A percentile compares a stretch with the other conserved stretches of the same genome.
Conservation (phyloP, 2,329 filamentous ascomycete species). For the Aspergillus candidus region DNA sequence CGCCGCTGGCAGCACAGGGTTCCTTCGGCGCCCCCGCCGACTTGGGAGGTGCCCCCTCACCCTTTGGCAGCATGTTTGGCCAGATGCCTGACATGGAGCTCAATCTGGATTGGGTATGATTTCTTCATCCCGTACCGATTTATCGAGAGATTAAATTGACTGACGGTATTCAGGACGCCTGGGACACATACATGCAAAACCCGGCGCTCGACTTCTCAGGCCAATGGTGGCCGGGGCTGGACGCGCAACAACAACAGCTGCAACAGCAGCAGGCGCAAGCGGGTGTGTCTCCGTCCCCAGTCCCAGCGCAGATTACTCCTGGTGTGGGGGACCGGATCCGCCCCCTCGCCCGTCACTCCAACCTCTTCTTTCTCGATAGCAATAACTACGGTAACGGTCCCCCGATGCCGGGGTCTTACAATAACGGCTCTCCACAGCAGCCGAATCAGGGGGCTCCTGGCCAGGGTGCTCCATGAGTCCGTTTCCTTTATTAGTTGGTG, state of each 20-base stretch:
- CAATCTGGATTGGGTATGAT: slow-evolving; percentile 59
- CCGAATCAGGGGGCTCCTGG: too few species aligned
- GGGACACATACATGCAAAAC: slow-evolving; percentile 64
- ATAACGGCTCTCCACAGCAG: too few species aligned
- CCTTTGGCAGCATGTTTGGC: slow-evolving; percentile 52
- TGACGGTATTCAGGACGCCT: slow-evolving; percentile 49
- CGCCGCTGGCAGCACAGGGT: slow-evolving; percentile 19
- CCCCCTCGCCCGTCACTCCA: slow-evolving; percentile 11
- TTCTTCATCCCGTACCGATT: background rate
- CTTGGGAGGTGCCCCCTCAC: slow-evolving; percentile 42
- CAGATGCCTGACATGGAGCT: slow-evolving; percentile 50
- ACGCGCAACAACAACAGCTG: slow-evolving; percentile 25
- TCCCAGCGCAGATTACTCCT: slow-evolving; percentile 10
- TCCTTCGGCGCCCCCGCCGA: slow-evolving; percentile 25
- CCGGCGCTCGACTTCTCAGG: slow-evolving; percentile 41
- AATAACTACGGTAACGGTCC: slow-evolving; percentile 10
- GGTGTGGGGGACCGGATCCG: slow-evolving; percentile 12
- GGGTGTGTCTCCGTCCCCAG: slow-evolving; percentile 18
- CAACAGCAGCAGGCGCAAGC: slow-evolving; percentile 16
- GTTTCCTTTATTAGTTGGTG: too few species aligned
- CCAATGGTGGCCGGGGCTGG: slow-evolving; percentile 34
- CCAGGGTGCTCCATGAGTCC: too few species aligned
- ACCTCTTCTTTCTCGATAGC: slow-evolving; percentile 10
- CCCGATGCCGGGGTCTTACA: too few species aligned
- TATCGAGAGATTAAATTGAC: slow-evolving; percentile 5